Percentiles rank a stretch among this genome's conserved stretches.
Conservation (phyloP, 2,329 filamentous ascomycete species). For the Nectriaceae sp. region DNA sequence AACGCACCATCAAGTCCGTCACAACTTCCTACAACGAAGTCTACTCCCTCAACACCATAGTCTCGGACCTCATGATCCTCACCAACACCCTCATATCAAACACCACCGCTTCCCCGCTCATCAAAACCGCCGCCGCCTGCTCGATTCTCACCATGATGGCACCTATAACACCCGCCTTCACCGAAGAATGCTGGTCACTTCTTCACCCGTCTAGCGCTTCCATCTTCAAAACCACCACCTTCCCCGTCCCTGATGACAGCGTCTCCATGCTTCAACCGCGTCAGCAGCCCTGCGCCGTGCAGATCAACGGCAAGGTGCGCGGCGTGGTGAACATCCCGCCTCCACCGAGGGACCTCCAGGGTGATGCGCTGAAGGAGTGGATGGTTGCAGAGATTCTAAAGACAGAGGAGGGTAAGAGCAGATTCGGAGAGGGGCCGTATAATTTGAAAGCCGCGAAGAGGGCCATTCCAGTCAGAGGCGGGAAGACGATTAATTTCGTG, state of each 20-base stretch:
- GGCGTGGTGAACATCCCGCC: conserved; percentile 66
- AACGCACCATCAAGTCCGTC: conserved; percentile 67
- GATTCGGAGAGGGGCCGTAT: conserved; percentile 49
- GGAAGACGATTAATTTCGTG: conserved; percentile 76
- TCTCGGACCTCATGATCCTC: conserved; percentile 81
- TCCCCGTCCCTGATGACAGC: conserved; percentile 57
- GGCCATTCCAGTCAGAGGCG: conserved; percentile 66
- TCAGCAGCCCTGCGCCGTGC: conserved; percentile 64
- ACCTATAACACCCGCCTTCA: conserved; percentile 77
- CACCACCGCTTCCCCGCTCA: conserved; percentile 36
- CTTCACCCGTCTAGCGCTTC: conserved; percentile 45
- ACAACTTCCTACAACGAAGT: conserved; percentile 69
- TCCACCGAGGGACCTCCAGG: conserved; percentile 43
- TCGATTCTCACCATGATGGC: conserved; percentile 72
- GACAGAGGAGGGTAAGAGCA: conserved; percentile 60
- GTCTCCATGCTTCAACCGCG: conserved; percentile 51
- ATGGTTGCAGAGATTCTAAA: conserved; percentile 62
- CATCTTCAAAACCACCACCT: conserved; percentile 51
- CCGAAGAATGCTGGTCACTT: conserved; percentile 77
- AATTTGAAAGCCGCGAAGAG: conserved; percentile 58
- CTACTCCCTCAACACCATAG: conserved; percentile 78
- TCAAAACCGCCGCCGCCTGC: conserved; percentile 53
- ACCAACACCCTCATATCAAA: conserved; percentile 67
- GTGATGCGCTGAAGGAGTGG: conserved; percentile 56
- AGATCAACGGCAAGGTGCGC: conserved; percentile 78